These are phyloP conservation scores for Crithidia thermophila DNA, from an alignment of 208 protist genomes.

Conservation along the genomic window DNA sequence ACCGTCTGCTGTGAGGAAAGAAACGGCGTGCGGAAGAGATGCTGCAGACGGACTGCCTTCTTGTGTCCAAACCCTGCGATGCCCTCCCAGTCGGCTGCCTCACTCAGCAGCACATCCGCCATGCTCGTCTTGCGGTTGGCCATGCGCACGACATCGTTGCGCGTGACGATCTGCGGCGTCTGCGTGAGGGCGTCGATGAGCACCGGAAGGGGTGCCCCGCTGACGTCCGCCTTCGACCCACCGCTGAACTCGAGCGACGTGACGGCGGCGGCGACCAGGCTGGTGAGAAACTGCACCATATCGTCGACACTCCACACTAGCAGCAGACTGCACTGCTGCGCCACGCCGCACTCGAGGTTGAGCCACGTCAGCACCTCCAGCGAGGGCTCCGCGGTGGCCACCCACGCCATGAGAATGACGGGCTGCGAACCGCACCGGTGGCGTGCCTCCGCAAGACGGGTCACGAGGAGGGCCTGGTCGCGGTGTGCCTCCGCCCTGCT, in stretches of 20 bases:
- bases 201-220: conserved; percentile 41
- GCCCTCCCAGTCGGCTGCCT: conserved; percentile 33
- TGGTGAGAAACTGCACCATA: conserved; percentile 56
- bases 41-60: conserved; percentile 51
- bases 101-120: conserved; percentile 55
- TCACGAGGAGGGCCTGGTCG: conserved; percentile 15
- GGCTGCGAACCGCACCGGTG: conserved; percentile 12
- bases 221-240: conserved; percentile 4
- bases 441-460: conserved; percentile 21
- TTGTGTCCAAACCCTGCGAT: conserved; percentile 66
- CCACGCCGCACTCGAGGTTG: conserved; percentile 68
- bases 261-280: conserved; percentile 32
- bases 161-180: conserved; percentile 67
- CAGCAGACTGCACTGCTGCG: conserved; percentile 44
- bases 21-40: conserved; percentile 61
- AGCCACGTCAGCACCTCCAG: conserved; percentile 64
- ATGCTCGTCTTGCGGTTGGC: conserved; percentile 55
- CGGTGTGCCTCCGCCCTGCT: conserved; percentile 12
- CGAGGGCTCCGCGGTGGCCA: conserved; percentile 37
- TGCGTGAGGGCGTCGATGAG: conserved; percentile 78
- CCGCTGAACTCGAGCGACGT: conserved; percentile 49
- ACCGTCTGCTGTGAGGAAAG: conserved; percentile 46
- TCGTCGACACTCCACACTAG: conserved; percentile 73
- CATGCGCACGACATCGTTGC: conserved; percentile 64
- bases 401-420: conserved; percentile 36